Evolutionary conservation across 371 early-diverging fungal genomes (phyloP).

Genomic region (Apophysomyces sp.): DNA sequence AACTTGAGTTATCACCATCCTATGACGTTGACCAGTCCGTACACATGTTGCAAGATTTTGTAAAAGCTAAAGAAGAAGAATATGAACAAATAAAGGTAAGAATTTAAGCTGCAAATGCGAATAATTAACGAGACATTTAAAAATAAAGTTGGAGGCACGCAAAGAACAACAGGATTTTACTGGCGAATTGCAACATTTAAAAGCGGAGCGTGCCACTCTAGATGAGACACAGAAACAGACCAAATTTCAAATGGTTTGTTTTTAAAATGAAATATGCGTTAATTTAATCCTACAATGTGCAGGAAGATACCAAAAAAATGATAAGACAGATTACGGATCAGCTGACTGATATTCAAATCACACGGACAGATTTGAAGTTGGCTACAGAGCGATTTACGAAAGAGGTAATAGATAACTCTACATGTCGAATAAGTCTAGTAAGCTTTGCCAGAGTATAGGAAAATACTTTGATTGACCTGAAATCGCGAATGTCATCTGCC

Average conservation of each 20-base stretch:
- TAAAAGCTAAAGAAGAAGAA: slow-evolving; percentile 9
- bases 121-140: neutral
- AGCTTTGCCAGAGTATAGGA: neutral
- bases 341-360: slow-evolving; percentile 6
- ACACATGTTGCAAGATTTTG: neutral
- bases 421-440: neutral
- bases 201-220: slow-evolving; percentile 15
- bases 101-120: neutral
- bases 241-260: slow-evolving; percentile 17
- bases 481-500: neutral
- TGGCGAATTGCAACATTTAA: slow-evolving; percentile 13
- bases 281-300: neutral
- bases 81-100: slow-evolving; percentile 9
- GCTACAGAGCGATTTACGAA: slow-evolving; percentile 7
- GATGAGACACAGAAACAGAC: slow-evolving; percentile 17
- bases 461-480: neutral
- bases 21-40: neutral
- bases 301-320: slow-evolving; percentile 12
- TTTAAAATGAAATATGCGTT: neutral
- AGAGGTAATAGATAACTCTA: slow-evolving; percentile 7
- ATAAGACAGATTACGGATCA: slow-evolving; percentile 17
- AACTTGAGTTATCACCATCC: neutral
- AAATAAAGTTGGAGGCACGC: slow-evolving; percentile 10
- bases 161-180: slow-evolving; percentile 11
- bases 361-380: slow-evolving; percentile 12